Evolutionary conservation across 1,284 basidiomycete genomes (phyloP), one percentile per base, ranked within the genome.

Genomic region (Trametes hirsuta): DNA sequence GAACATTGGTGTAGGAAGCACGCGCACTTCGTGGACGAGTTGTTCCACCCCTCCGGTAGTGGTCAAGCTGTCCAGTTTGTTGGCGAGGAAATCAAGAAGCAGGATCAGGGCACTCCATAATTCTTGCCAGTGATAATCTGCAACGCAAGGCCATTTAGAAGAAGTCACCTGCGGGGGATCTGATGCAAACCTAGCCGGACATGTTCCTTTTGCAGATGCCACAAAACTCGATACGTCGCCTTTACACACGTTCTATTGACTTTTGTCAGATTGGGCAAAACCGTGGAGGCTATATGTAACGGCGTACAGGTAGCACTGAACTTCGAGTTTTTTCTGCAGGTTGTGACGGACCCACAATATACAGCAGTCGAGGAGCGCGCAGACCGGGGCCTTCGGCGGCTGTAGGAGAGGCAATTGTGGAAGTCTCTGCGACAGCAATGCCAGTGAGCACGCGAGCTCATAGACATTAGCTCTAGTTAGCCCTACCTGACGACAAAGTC

Each of bases 331-430:
- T 66, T 80, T 86, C 56, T 87, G 85, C 40, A 90, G 71, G 67
- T 87, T 88, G 66, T 90, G 87, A 21, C 85, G 81, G 25, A 88
- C 69, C 84, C 85, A 89, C n/a, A 89, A 74, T 8, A 86, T 77
- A 67, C 84, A 86, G 57, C 83, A 87, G 68, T 89, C 87, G 21
- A 89, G 66, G 18, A 89, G 50, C 2, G 84, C 81, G 64, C 84
- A 84, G 22, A 87, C 63, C 1, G 81, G 78, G 0, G 83, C 75
- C 46, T 80, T 73, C 8, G 76, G 71, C 6, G 75, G 57, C 2
- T 68, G 67, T 3, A 77, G 69, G 6, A 71, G 55, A 1, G 85
- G 79, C 39, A 88, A 72, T n/a, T 76, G 66, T 6, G 87, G 87
- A 21, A 80, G 59, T 62, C 83, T 79, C 84, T 86, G 41, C 47